A percentile compares a stretch with the other conserved stretches of the same genome.
phyloP scores from a whole-genome alignment of 2,329 filamentous ascomycete genomes.

The Trichoderma simmonsii region DNA sequence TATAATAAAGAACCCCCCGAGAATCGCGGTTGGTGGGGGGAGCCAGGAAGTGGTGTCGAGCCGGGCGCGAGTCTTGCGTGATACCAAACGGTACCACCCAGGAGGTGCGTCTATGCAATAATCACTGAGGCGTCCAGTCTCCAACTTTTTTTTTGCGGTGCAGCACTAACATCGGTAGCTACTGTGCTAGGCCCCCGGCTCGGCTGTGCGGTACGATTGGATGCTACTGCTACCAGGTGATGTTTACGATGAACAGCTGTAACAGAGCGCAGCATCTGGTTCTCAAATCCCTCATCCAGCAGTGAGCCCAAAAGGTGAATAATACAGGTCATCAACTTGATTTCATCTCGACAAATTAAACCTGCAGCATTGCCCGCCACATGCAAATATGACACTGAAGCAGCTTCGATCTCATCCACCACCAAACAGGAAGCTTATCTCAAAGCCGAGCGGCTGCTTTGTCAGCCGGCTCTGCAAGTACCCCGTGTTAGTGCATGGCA shows the following conservation, averaged over 20 bases:
- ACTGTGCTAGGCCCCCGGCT: not conserved
- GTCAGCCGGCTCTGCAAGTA: not conserved
- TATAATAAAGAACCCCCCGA: constrained; percentile 8
- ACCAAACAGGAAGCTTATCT: not conserved
- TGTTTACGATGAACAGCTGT: not conserved
- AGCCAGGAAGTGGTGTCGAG: constrained; percentile 2
- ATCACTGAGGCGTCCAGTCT: not conserved
- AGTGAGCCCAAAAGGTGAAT: not conserved
- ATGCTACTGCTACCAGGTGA: not conserved
- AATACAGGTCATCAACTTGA: not conserved
- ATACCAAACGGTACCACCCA: not conserved
- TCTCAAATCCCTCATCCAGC: not conserved
- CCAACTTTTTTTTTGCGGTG: not conserved
- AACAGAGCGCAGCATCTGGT: not conserved
- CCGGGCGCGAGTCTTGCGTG: not conserved
- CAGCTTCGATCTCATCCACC: not conserved
- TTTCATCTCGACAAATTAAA: not conserved
- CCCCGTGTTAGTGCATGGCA: constrained; percentile 9
- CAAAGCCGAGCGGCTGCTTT: not conserved
- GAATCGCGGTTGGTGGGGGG: constrained; percentile 12
- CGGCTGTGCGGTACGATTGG: not conserved
- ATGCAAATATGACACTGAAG: not conserved
- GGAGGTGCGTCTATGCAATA: not conserved
- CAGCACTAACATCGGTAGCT: not conserved
- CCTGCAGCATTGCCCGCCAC: not conserved